Base-by-base conservation (phyloP, 148 eudicot species). In the Fallopia convolvulus region DNA sequence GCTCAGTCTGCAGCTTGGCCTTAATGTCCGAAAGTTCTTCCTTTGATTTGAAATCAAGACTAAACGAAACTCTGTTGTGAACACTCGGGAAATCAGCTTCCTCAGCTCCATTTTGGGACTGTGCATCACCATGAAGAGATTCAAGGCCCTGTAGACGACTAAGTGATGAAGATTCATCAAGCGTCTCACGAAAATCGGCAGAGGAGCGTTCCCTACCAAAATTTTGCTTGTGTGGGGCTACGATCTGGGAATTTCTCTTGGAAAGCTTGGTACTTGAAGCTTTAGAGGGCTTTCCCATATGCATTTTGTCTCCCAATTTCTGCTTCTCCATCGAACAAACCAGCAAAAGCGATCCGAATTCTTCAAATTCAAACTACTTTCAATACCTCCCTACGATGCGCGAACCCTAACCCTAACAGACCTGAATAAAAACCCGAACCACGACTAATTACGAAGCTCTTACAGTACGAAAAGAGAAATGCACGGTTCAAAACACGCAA, bases 1-100 rank as follows among this genome's bases (percentile, higher is more conserved):
- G 91, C 86, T 95, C 99, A 39, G 79, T 79, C 83, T 91, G 87
- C 49, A 95, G 89, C 89, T 84, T 89, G 79, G 87, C 87, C 86
- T 87, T 77, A 23, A 89, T 75, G 70, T 92, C 94, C 74, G 78
- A 77, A 83, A 81, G 85, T 82, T 95, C 97, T 76, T 87, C 82
- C 90, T 91, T 95, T 14, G 97, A 83, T 80, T 82, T 90, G 48
- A 77, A 83, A 8, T 83, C 80, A 77, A 95, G 86, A 82, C 80
- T 86, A 50, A 95, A 87, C 33, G 85, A 83, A 75, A 88, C 88
- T 41, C 83, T 85, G 79, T 81, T 86, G 79, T 82, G 91, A 74
- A 60, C 86, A 75, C 83, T 79, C 47, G 50, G 70, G 56, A 86
- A 81, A 46, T 88, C 94, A 15, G 33, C 74, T 50, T 81, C 89